Conservation (phyloP, 1,284 basidiomycete genomes). For the Ganoderma resinaceum region DNA sequence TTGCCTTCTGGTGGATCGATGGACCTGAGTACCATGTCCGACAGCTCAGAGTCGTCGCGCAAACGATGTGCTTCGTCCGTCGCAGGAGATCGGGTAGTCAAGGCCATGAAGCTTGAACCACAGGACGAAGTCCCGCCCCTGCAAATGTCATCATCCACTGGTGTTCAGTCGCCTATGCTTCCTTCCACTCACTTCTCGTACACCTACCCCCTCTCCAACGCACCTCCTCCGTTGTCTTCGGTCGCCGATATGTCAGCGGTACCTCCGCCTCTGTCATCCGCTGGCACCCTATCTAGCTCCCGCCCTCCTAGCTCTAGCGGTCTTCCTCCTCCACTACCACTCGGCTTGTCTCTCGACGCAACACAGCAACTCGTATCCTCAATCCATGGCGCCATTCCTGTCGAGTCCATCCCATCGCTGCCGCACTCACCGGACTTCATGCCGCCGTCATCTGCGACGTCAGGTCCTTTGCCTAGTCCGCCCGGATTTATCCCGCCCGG, state of each 20-base stretch:
- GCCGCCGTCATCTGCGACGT: conserved; percentile 22
- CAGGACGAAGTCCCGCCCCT: conserved; percentile 54
- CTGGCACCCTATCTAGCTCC: conserved; percentile 41
- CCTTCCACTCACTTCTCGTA: conserved; percentile 40
- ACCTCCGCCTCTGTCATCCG: conserved; percentile 40
- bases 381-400: conserved; percentile 23
- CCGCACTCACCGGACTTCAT: conserved; percentile 30
- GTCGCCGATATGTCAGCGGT: conserved; percentile 35
- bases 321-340: conserved; percentile 36
- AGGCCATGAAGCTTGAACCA: conserved; percentile 73
- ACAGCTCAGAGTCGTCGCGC: conserved; percentile 48
- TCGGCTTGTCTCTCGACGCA: conserved; percentile 37
- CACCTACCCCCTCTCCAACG: conserved; percentile 32
- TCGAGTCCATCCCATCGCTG: conserved; percentile 28
- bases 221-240: conserved; percentile 31
- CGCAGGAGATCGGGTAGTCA: conserved; percentile 64
- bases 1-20: conserved; percentile 32
- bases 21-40: conserved; percentile 35
- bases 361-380: conserved; percentile 30
- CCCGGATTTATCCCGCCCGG: conserved; percentile 22
- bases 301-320: conserved; percentile 52
- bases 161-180: conserved; percentile 37
- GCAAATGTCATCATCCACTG: conserved; percentile 32
- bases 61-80: conserved; percentile 75
- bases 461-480: conserved; percentile 17